A percentile compares a stretch with the other conserved stretches of the same genome.
Evolutionary conservation across 1,284 basidiomycete genomes (phyloP).

Genomic region (Apiotrichum veenhuisii): DNA sequence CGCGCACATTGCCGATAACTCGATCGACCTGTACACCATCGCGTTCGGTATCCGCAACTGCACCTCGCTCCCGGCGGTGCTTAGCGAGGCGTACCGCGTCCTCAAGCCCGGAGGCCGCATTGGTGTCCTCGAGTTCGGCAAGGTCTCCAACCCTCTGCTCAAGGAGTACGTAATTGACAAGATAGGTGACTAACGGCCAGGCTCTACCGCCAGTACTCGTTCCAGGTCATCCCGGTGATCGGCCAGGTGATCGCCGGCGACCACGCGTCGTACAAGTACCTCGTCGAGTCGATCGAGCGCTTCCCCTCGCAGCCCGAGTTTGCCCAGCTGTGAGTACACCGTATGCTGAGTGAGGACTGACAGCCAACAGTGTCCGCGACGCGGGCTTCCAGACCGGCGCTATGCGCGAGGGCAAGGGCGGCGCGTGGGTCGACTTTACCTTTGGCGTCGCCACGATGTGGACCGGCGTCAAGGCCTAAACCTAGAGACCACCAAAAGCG

Average conservation of each 20-base stretch:
- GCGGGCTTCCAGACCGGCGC: conserved; percentile 77
- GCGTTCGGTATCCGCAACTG: conserved; percentile 98
- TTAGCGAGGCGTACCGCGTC: conserved; percentile 87
- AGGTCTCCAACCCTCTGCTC: conserved; percentile 82
- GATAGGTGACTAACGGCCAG: conserved; percentile 51
- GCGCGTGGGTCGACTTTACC: conserved; percentile 81
- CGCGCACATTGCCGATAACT: conserved; percentile 62
- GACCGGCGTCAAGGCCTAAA: conserved; percentile 66
- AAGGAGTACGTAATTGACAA: conserved; percentile 60
- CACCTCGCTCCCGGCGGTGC: conserved; percentile 84
- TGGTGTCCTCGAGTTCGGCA: conserved; percentile 95
- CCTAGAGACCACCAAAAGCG: not conserved
- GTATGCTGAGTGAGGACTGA: not conserved
- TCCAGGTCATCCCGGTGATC: conserved; percentile 88
- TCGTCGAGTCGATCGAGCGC: conserved; percentile 93
- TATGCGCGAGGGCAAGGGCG: conserved; percentile 68
- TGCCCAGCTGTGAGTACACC: conserved; percentile 63
- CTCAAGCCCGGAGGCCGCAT: conserved; percentile 95
- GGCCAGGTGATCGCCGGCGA: conserved; percentile 96
- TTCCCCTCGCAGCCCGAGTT: conserved; percentile 91
- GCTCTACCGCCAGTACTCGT: conserved; percentile 92
- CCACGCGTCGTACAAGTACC: conserved; percentile 91
- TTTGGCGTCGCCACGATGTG: conserved; percentile 81
- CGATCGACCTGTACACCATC: conserved; percentile 96
- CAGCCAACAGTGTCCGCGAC: conserved; percentile 46